phyloP scores from a whole-genome alignment of 2,329 filamentous ascomycete genomes.

The Magnaporthiopsis rhizophila region DNA sequence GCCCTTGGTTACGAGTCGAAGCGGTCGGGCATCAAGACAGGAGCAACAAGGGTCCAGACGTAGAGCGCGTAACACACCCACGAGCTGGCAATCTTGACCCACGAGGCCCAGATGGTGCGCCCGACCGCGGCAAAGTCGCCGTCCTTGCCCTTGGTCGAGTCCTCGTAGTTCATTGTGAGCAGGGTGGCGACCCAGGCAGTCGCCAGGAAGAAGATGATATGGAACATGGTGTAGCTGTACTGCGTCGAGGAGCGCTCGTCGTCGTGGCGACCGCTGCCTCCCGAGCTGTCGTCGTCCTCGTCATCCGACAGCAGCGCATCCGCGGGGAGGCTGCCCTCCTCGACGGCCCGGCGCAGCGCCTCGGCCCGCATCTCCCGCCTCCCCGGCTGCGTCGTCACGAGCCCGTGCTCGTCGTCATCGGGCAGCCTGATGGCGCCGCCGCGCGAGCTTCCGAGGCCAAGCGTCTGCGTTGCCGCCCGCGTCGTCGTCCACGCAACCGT shows the following conservation, averaged over 20 bases:
- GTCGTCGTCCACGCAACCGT: constrained; percentile 98
- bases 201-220: constrained; percentile 94
- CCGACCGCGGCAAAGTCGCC: constrained; percentile 87
- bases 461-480: constrained; percentile 83
- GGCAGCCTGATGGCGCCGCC: constrained; percentile 49
- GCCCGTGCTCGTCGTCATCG: constrained; percentile 66
- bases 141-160: constrained; percentile 42
- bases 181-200: constrained; percentile 94
- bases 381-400: constrained; percentile 78
- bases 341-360: constrained; percentile 83
- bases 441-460: constrained; percentile 58
- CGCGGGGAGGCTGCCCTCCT: constrained; percentile 84
- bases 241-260: constrained; percentile 86
- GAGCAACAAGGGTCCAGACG: constrained; percentile 84
- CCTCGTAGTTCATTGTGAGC: constrained; percentile 65
- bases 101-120: constrained; percentile 92
- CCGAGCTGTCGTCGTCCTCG: constrained; percentile 56
- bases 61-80: constrained; percentile 97
- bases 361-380: constrained; percentile 90
- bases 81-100: constrained; percentile 97
- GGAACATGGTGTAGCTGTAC: constrained; percentile 95
- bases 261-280: constrained; percentile 61
- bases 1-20: constrained; percentile 48
- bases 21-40: constrained; percentile 74
- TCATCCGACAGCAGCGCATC: constrained; percentile 75